phyloP scores from a whole-genome alignment of 2,329 filamentous ascomycete species.

The Botryotinia globosa region DNA sequence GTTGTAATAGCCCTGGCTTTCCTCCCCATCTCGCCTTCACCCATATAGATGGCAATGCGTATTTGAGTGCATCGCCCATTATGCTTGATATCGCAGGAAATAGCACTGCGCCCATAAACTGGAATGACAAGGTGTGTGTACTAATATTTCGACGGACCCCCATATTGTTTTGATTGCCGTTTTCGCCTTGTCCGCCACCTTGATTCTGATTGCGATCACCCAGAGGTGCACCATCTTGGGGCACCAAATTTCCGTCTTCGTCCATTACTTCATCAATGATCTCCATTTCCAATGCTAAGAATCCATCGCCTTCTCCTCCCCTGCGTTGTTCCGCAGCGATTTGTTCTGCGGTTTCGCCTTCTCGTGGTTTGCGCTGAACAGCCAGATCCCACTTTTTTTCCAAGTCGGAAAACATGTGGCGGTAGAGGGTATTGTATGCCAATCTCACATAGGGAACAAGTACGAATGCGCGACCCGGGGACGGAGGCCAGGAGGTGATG shows the following conservation, averaged over 20 bases:
- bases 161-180: slow-evolving; percentile 23
- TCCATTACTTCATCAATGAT: slow-evolving; percentile 26
- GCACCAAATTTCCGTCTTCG: slow-evolving; percentile 1
- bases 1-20: slow-evolving; percentile 59
- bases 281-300: slow-evolving; percentile 29
- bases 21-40: slow-evolving; percentile 40
- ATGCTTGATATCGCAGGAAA: slow-evolving; percentile 79
- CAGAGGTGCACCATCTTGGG: not conserved
- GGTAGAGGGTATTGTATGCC: slow-evolving; percentile 61
- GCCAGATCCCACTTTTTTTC: slow-evolving; percentile 38
- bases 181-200: not conserved
- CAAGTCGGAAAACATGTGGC: slow-evolving; percentile 29
- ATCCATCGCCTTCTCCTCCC: slow-evolving; percentile 36
- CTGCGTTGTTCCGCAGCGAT: slow-evolving; percentile 39
- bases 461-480: slow-evolving; percentile 62
- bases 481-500: slow-evolving; percentile 48
- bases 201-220: slow-evolving; percentile 1
- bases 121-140: slow-evolving; percentile 54
- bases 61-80: slow-evolving; percentile 72
- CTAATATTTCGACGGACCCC: slow-evolving; percentile 41
- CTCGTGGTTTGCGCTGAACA: slow-evolving; percentile 37
- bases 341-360: slow-evolving; percentile 38
- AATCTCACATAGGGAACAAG: slow-evolving; percentile 63
- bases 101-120: slow-evolving; percentile 66
- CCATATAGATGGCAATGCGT: slow-evolving; percentile 66